Conservation (phyloP, 805 yeast species). For the Sungouiozyma intestinalis region DNA sequence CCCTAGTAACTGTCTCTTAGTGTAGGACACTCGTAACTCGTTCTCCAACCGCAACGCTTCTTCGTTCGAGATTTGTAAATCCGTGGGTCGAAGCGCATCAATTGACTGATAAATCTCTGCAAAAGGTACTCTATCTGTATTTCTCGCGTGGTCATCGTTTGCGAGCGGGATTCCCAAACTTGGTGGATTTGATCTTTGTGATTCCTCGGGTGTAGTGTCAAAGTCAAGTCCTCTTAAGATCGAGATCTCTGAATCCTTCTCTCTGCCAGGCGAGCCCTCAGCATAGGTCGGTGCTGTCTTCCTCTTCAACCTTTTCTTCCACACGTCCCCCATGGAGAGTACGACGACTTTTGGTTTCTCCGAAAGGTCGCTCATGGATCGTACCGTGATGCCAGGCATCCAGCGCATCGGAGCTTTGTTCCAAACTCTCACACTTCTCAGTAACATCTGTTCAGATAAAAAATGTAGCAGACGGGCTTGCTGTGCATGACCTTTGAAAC, state of each 20-base stretch:
- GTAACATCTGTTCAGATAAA: no score
- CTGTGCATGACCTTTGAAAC: no score
- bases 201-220: neutral
- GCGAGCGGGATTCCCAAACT: no score
- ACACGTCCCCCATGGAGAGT: conserved; percentile 16
- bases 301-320: neutral
- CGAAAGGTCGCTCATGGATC: conserved; percentile 7
- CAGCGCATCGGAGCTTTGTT: no score
- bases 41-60: conserved; percentile 14
- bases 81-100: conserved; percentile 18
- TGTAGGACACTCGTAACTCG: conserved; percentile 17
- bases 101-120: conserved; percentile 23
- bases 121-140: conserved; percentile 5
- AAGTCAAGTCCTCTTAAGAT: conserved; percentile 24
- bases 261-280: conserved; percentile 7
- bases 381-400: no score
- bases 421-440: no score
- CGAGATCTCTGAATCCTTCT: conserved; percentile 6
- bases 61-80: conserved; percentile 12
- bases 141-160: conserved; percentile 14
- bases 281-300: conserved; percentile 8
- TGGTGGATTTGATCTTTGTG: no score
- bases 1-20: conserved; percentile 18
- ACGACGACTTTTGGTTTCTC: conserved; percentile 20
- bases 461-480: no score